phyloP scores from a whole-genome alignment of 2,329 filamentous ascomycete genomes.

The Metarhizium brunneum region DNA sequence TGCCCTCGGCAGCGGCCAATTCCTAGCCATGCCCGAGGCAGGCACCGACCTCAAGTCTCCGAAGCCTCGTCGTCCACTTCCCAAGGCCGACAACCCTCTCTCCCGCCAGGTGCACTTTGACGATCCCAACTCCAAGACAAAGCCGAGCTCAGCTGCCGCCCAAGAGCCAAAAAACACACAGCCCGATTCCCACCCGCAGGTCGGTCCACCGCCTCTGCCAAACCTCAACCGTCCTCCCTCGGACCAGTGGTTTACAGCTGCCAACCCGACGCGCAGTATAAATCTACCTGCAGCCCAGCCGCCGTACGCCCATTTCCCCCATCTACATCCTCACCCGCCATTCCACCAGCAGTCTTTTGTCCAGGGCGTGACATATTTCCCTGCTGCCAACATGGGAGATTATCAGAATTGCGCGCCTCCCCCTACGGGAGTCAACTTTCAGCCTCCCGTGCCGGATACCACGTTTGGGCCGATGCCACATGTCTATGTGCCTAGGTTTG shows the following conservation, averaged over 20 bases:
- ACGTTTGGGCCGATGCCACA: constrained; percentile 46
- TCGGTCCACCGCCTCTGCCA: constrained; percentile 11
- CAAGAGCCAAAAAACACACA: constrained; percentile 6
- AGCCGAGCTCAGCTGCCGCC: neutral
- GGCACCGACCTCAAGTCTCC: constrained; percentile 16
- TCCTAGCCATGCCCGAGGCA: constrained; percentile 18
- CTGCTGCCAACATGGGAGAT: constrained; percentile 23
- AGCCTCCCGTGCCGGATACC: constrained; percentile 50
- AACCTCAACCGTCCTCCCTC: constrained; percentile 10
- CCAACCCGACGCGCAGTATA: constrained; percentile 23
- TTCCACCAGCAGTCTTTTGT: constrained; percentile 9
- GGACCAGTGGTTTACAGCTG: constrained; percentile 24
- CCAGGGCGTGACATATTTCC: constrained; percentile 3
- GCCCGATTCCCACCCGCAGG: constrained; percentile 7
- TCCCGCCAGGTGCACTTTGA: constrained; percentile 25
- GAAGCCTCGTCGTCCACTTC: constrained; percentile 16
- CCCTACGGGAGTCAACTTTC: constrained; percentile 39
- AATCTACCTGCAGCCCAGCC: constrained; percentile 3
- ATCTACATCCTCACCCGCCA: constrained; percentile 7
- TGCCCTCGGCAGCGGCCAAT: neutral
- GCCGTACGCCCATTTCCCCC: neutral
- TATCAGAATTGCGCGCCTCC: constrained; percentile 35
- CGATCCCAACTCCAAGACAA: neutral
- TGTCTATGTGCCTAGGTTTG: constrained; percentile 45
- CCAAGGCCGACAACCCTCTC: constrained; percentile 11